These are phyloP conservation scores for Ophiostoma sp. DNA, from an alignment of 2,329 filamentous ascomycete species.

Conservation along the genomic window DNA sequence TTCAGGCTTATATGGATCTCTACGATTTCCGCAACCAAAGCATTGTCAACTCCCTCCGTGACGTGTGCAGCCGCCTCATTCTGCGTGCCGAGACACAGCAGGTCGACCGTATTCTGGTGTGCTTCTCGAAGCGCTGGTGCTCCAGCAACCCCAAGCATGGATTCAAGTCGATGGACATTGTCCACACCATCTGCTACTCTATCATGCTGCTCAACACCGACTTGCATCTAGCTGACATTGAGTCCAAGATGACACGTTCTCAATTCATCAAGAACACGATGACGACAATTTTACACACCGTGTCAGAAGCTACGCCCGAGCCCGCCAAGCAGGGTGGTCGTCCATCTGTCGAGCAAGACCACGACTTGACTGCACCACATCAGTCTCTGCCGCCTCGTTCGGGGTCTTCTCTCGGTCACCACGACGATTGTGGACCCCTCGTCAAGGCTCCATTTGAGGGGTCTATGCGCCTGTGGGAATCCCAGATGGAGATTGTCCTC, in stretches of 20 bases:
- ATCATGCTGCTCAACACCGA: slow-evolving; percentile 94
- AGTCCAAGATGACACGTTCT: slow-evolving; percentile 88
- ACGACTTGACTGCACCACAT: slow-evolving; percentile 13
- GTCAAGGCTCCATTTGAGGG: slow-evolving; percentile 74
- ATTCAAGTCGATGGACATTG: slow-evolving; percentile 86
- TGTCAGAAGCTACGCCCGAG: slow-evolving; percentile 60
- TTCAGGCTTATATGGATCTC: slow-evolving; percentile 81
- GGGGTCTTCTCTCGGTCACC: slow-evolving; percentile 40
- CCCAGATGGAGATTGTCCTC: slow-evolving; percentile 81
- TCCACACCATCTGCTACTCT: slow-evolving; percentile 96
- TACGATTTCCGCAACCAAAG: slow-evolving; percentile 82
- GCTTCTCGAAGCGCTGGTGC: slow-evolving; percentile 86
- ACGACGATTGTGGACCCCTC: slow-evolving; percentile 62
- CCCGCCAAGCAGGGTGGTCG: slow-evolving; percentile 32
- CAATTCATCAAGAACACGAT: slow-evolving; percentile 98
- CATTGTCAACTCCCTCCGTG: slow-evolving; percentile 70
- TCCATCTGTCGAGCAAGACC: slow-evolving; percentile 32
- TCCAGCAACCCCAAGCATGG: slow-evolving; percentile 88
- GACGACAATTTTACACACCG: slow-evolving; percentile 74
- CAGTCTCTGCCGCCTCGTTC: slow-evolving; percentile 43
- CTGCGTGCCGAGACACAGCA: slow-evolving; percentile 93
- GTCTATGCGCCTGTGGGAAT: slow-evolving; percentile 73
- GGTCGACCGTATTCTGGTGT: slow-evolving; percentile 87
- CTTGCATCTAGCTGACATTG: slow-evolving; percentile 89
- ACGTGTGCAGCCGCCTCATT: slow-evolving; percentile 74